Percentiles rank a stretch among this genome's conserved stretches.
These are phyloP conservation scores for Manihot esculenta DNA, from an alignment of 441 rosid species.

Conservation along the genomic window DNA sequence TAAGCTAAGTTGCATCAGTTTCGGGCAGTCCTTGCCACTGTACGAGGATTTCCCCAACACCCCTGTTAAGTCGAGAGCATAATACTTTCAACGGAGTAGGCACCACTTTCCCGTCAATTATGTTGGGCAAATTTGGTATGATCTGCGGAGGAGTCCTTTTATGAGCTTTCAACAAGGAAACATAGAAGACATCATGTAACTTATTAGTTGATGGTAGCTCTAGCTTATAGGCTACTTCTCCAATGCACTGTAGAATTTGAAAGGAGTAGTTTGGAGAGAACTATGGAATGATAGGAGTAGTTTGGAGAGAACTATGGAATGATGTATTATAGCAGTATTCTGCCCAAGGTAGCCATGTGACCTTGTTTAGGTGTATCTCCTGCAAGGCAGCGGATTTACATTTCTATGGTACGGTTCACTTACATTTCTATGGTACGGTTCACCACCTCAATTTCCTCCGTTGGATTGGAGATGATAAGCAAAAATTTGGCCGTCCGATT, in stretches of 20 bases:
- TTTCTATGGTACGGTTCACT: neutral
- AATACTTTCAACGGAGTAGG: neutral
- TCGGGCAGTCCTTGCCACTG: no score
- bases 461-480: no score
- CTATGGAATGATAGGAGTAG: neutral
- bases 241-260: no score
- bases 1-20: no score
- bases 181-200: neutral
- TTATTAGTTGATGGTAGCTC: no score
- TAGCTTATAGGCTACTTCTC: no score
- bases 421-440: neutral
- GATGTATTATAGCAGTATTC: neutral
- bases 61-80: neutral
- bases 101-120: neutral
- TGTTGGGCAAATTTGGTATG: neutral
- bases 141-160: neutral
- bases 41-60: neutral
- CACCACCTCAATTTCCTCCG: neutral
- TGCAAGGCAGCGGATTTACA: neutral
- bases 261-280: neutral
- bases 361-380: neutral
- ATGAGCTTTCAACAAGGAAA: neutral
- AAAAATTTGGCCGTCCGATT: neutral
- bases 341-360: neutral
- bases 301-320: neutral